Evolutionary conservation across 495 filamentous ascomycete species (phyloP), one percentile per base, ranked within the genome.

Genomic region (Stereocaulon alpinum): DNA sequence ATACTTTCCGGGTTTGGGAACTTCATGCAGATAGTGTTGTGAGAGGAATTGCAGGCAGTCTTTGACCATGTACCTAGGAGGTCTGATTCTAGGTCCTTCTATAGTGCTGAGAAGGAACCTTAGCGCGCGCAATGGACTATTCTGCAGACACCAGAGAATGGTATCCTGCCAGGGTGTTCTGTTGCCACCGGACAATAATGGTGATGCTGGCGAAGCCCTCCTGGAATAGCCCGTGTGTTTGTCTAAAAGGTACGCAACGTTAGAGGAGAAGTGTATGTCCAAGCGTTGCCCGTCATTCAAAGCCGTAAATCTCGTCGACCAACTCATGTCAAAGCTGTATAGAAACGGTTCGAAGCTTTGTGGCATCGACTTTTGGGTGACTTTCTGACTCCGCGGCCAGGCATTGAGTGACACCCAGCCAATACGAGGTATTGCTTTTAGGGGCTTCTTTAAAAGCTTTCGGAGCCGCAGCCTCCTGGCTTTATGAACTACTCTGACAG

Each of bases 1-100:
- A 59, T 56, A n/a, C 18, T 58, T 45, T 58, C 63, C 27, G 66
- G 61, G 66, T 60, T 70, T 52, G 18, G 61, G 55, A 24, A 67
- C 57, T 29, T 63, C 37, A 34, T 59, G 51, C 40, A 69, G 67
- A 51, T 70, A 65, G 30, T 66, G 63, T 12, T 43, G 60, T 18
- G 70, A 69, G 50, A 86, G 56, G 49, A 77, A 74, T 9, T 72
- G 58, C 22, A 86, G 56, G 55, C 76, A 72, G 64, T 87, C 82
- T 37, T 67, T 67, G 11, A 82, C 67, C 55, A 81, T 73, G 41
- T 75, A 77, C 44, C 72, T 74, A 14, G 75, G 71, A n/a, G 78
- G 75, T 56, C 30, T 59, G 14, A 29, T 43, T 56, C 65, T 70
- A 2, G 66, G 57, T 18, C 67, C 57, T 22, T 70, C 64, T 45